These are phyloP conservation scores for Margaritispora aquatica DNA, from an alignment of 495 filamentous ascomycete genomes.

Conservation along the genomic window DNA sequence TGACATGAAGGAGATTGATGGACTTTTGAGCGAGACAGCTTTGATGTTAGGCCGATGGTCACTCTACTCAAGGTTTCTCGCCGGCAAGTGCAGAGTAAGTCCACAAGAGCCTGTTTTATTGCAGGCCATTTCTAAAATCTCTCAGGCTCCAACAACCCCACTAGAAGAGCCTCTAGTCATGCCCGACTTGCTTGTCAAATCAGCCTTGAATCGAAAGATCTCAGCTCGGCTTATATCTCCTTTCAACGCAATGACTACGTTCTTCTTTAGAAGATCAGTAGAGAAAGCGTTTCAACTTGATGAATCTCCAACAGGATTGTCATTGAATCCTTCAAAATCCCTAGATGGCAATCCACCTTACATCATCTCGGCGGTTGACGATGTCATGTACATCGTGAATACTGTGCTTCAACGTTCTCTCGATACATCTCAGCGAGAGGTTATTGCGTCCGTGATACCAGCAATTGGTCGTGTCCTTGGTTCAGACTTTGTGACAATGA, in stretches of 20 bases:
- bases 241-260: slow-evolving; percentile 84
- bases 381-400: slow-evolving; percentile 98
- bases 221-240: slow-evolving; percentile 62
- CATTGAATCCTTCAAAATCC: slow-evolving; percentile 60
- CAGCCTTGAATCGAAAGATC: slow-evolving; percentile 70
- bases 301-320: slow-evolving; percentile 76
- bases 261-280: slow-evolving; percentile 92
- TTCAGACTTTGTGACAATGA: slow-evolving; percentile 92
- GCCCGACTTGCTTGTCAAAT: slow-evolving; percentile 67
- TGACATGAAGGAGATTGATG: slow-evolving; percentile 92
- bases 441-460: slow-evolving; percentile 71
- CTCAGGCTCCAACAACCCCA: slow-evolving; percentile 37
- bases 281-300: slow-evolving; percentile 99
- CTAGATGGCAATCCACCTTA: slow-evolving; percentile 73
- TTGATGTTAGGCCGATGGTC: slow-evolving; percentile 93
- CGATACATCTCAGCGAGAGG: slow-evolving; percentile 70
- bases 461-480: slow-evolving; percentile 80
- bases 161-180: slow-evolving; percentile 44
- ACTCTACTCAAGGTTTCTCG: slow-evolving; percentile 82
- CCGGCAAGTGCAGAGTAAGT: slow-evolving; percentile 55
- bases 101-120: slow-evolving; percentile 4
- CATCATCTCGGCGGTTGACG: slow-evolving; percentile 93
- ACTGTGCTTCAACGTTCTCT: slow-evolving; percentile 81
- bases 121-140: slow-evolving; percentile 21
- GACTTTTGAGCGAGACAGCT: slow-evolving; percentile 75